Conservation (phyloP, 2,329 filamentous ascomycete species). For the Neopestalotiopsis sp. region DNA sequence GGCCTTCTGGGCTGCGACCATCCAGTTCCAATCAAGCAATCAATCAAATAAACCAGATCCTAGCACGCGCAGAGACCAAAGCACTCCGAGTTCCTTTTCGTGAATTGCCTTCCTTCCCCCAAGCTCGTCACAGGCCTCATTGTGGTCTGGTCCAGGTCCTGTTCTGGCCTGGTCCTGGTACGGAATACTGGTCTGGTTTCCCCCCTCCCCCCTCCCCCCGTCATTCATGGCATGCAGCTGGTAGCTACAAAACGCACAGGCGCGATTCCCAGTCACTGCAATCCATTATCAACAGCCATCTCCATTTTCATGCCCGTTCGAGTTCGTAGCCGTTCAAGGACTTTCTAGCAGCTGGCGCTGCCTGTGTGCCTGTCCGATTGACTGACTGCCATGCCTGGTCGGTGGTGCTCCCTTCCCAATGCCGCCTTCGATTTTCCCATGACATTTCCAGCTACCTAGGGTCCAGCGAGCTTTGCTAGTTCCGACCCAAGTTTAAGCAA, state of each 20-base stretch:
- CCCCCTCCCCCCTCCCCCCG: not conserved
- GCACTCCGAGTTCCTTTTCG: not conserved
- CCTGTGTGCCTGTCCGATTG: not conserved
- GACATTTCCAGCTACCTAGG: too few species aligned
- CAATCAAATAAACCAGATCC: slow-evolving; percentile 5
- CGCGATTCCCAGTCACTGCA: not conserved
- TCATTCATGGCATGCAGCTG: too few species aligned
- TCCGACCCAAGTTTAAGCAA: not conserved
- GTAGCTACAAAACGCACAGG: not conserved
- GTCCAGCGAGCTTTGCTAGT: not conserved
- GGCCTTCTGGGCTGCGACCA: not conserved
- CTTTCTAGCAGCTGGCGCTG: not conserved
- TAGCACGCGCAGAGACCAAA: slow-evolving; percentile 1
- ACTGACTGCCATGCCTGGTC: not conserved
- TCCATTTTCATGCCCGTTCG: not conserved
- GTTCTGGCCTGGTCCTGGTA: too few species aligned
- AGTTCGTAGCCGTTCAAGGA: not conserved
- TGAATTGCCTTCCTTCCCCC: not conserved
- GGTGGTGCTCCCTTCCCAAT: not conserved
- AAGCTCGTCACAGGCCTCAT: not conserved
- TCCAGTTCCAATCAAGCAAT: slow-evolving; percentile 3
- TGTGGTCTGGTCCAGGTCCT: not conserved
- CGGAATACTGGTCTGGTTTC: not conserved
- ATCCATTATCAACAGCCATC: not conserved
- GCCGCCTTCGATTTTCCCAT: too few species aligned